A percentile compares a stretch with the other conserved stretches of the same genome.
phyloP scores from a whole-genome alignment of 2,329 filamentous ascomycete genomes.

The Trichoderma cornu-damae region DNA sequence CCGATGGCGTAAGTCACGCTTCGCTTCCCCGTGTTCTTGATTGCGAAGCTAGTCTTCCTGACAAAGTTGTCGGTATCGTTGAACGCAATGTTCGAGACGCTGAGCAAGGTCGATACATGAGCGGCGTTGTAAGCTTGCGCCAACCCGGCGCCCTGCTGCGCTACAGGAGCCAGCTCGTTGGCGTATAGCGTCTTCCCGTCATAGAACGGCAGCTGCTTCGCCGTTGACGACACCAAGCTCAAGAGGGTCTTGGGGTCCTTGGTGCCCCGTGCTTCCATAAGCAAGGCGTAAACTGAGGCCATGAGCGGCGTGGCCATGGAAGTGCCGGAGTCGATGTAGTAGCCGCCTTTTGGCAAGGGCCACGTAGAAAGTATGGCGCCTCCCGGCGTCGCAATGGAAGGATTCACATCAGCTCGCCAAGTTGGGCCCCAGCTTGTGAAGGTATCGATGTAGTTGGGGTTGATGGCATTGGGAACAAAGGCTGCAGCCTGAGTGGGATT shows the following conservation, averaged over 20 bases:
- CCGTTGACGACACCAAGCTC: slow-evolving; percentile 45
- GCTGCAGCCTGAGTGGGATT: neutral
- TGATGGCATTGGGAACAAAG: slow-evolving; percentile 35
- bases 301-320: slow-evolving; percentile 57
- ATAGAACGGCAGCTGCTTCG: slow-evolving; percentile 47
- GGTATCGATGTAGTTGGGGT: slow-evolving; percentile 47
- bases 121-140: slow-evolving; percentile 57
- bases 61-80: slow-evolving; percentile 58
- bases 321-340: slow-evolving; percentile 50
- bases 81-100: slow-evolving; percentile 53
- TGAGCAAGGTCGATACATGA: slow-evolving; percentile 48
- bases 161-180: slow-evolving; percentile 46
- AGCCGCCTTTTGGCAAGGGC: slow-evolving; percentile 42
- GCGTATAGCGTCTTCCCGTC: slow-evolving; percentile 33
- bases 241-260: slow-evolving; percentile 46
- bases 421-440: slow-evolving; percentile 58
- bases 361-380: slow-evolving; percentile 56
- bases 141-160: slow-evolving; percentile 56
- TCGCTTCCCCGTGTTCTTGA: slow-evolving; percentile 49
- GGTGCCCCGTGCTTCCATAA: slow-evolving; percentile 49
- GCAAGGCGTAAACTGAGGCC: slow-evolving; percentile 50
- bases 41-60: slow-evolving; percentile 45
- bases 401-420: slow-evolving; percentile 53
- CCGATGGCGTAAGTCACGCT: slow-evolving; percentile 48
- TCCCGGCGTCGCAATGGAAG: slow-evolving; percentile 50